Evolutionary conservation across 1,284 basidiomycete species (phyloP).

Genomic region (Vanrija humicola): DNA sequence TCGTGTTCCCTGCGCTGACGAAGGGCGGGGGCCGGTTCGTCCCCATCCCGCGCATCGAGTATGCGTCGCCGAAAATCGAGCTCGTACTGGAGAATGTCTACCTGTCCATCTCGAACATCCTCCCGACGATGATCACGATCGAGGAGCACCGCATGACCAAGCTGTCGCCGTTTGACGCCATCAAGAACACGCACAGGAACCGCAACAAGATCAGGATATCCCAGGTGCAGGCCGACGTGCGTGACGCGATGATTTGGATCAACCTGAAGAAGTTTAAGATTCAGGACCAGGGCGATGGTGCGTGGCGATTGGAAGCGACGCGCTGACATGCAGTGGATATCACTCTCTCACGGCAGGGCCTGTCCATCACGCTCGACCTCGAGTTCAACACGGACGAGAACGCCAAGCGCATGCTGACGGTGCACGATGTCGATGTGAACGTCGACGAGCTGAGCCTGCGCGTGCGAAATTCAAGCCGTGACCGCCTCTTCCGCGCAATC

Average conservation of each 20-base stretch:
- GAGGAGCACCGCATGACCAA: constrained; percentile 1
- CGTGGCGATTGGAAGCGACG: neutral
- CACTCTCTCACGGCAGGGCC: constrained; percentile 6
- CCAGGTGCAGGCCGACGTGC: constrained; percentile 15
- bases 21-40: constrained; percentile 5
- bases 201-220: too few species aligned
- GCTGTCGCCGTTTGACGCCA: constrained; percentile 6
- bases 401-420: neutral
- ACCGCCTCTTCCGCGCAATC: constrained; percentile 1
- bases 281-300: constrained; percentile 5
- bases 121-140: constrained; percentile 8
- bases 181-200: neutral
- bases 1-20: neutral
- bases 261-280: constrained; percentile 2
- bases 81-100: constrained; percentile 14
- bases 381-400: constrained; percentile 5
- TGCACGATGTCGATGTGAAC: constrained; percentile 1
- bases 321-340: constrained; percentile 3
- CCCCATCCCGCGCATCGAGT: constrained; percentile 11
- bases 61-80: constrained; percentile 5
- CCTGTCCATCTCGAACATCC: constrained; percentile 10
- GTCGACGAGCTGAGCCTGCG: constrained; percentile 8
- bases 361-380: constrained; percentile 5
- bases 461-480: neutral
- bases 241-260: constrained; percentile 1